These are phyloP conservation scores for Penicillium crustosum DNA, from an alignment of 2,329 filamentous ascomycete species.

Conservation along the genomic window DNA sequence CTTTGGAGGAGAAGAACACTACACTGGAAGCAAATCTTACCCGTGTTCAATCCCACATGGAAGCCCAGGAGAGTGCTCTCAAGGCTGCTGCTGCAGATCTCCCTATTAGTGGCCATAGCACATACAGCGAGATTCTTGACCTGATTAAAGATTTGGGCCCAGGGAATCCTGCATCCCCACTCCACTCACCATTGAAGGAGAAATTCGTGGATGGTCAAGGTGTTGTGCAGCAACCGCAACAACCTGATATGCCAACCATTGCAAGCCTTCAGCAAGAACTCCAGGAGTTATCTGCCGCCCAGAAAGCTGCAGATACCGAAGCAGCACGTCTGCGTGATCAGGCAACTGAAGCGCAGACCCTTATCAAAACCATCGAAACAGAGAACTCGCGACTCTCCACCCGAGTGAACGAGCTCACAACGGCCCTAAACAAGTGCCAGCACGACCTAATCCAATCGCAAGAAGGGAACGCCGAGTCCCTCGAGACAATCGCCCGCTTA, in stretches of 20 bases:
- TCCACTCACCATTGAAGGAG: conserved; percentile 15
- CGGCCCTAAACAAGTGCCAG: conserved; percentile 33
- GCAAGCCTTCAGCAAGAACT: conserved; percentile 31
- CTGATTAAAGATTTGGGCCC: conserved; percentile 37
- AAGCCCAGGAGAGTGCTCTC: conserved; percentile 39
- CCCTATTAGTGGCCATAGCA: conserved; percentile 34
- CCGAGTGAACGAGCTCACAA: conserved; percentile 37
- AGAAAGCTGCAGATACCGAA: conserved; percentile 37
- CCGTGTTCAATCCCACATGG: conserved; percentile 37
- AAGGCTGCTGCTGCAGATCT: conserved; percentile 40
- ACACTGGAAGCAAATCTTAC: conserved; percentile 38
- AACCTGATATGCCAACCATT: conserved; percentile 14
- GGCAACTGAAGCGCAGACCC: conserved; percentile 36
- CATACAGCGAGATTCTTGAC: conserved; percentile 43
- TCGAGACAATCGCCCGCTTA: conserved; percentile 33
- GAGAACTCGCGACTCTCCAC: conserved; percentile 41
- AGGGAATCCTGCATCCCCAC: conserved; percentile 16
- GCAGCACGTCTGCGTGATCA: conserved; percentile 38
- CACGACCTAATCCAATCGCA: conserved; percentile 32
- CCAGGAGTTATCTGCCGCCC: conserved; percentile 29
- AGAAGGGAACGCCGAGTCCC: conserved; percentile 34
- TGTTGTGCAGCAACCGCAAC: conserved; percentile 24
- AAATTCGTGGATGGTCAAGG: conserved; percentile 23
- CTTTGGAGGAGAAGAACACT: conserved; percentile 41
- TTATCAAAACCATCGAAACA: conserved; percentile 40